Base-by-base conservation (phyloP, 2,329 filamentous ascomycete genomes). In the Aulographum hederae region DNA sequence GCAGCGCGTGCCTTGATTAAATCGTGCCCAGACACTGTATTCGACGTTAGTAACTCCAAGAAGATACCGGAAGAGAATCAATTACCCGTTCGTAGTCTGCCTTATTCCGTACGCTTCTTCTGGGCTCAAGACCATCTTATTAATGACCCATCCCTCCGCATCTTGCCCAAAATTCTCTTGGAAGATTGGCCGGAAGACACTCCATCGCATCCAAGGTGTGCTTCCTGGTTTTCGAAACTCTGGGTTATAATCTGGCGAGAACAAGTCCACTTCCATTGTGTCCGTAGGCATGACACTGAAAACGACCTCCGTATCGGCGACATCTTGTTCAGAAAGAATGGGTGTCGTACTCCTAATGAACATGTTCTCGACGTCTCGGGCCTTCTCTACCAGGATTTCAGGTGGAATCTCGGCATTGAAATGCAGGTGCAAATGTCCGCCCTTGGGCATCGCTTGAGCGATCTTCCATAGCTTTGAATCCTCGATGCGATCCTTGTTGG, bases 361-460 rank as follows among this genome's bases (percentile, higher is more conserved):
- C 73, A 84, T 80, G 39, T 65, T 65, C 1, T 63, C 44, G 58
- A 73, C 69, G 4, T 47, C 27, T 8, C 54, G 47, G 38, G 57
- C 56, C 58, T 65, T 39, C 57, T 67, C 40, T 58, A 82, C 57
- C 14, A 82, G 56, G 4, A 71, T 60, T 2, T 57, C 48, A 6
- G 76, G 73, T 11, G 60, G 56, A 4, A 82, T 56, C 37, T 76
- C 78, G n/a, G 77, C 66, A 46, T 82, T 84, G 58, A 79, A 82
- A 48, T 84, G 78, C 16, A 81, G 66, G 48, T 84, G 78, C 16
- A 82, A 57, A 45, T 82, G 73, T 1, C 66, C 65, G 2, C 76
- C 78, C 49, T 84, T 84, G 26, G 78, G 78, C 58, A 78, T 65
- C 34, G 49, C 45, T 19, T 54, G 55, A 4, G 71, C 65, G 17